Evolutionary conservation across 345 rosid species (phyloP).

Genomic region (Litchi chinensis): DNA sequence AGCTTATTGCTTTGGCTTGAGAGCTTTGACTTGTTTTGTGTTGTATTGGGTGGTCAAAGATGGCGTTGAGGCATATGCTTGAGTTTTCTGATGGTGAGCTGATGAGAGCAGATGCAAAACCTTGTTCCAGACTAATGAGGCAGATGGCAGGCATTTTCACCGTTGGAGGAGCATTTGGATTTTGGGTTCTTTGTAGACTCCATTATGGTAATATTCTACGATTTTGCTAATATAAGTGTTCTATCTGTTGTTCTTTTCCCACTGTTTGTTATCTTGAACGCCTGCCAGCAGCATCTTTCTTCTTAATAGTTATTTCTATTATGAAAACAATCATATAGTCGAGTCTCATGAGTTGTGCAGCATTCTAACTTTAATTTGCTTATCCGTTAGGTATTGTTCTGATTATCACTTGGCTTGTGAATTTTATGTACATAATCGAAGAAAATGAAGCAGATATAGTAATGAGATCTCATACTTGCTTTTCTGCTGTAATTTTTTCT

Average conservation of each 20-base stretch:
- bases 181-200: slow-evolving; percentile 83
- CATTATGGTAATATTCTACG: slow-evolving; percentile 60
- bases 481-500: too few relatives aligned
- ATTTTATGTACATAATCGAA: background rate
- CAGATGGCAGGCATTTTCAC: slow-evolving; percentile 75
- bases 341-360: background rate
- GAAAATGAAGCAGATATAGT: background rate
- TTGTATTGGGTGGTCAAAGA: slow-evolving; percentile 17
- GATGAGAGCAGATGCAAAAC: slow-evolving; percentile 81
- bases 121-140: slow-evolving; percentile 76
- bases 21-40: background rate
- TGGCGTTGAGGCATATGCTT: slow-evolving; percentile 65
- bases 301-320: background rate
- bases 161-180: slow-evolving; percentile 78
- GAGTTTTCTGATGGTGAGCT: slow-evolving; percentile 82
- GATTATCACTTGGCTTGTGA: background rate
- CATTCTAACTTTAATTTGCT: background rate
- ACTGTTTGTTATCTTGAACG: background rate
- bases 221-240: background rate
- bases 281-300: background rate
- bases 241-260: background rate
- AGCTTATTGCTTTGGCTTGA: background rate
- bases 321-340: background rate
- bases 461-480: background rate
- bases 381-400: background rate